Evolutionary conservation across 306 rosid genomes (phyloP).

Genomic region (Lupinus albus): DNA sequence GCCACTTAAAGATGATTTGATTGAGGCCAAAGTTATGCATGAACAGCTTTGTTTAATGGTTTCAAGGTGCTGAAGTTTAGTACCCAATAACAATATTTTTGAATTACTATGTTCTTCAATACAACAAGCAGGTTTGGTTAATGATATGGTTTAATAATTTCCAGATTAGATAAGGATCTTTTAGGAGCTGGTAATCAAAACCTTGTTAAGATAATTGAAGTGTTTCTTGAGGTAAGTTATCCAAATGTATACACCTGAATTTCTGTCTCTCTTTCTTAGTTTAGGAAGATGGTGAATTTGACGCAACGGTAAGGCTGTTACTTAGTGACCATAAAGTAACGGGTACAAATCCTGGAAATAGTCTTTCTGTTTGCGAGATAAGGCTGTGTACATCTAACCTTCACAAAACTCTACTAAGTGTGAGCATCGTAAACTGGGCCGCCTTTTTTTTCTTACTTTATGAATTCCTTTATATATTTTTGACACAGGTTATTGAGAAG

Average conservation of each 20-base stretch:
- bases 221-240: slow-evolving; percentile 47
- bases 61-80: slow-evolving; percentile 41
- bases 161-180: slow-evolving; percentile 49
- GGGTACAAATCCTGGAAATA: too few relatives aligned
- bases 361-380: too few relatives aligned
- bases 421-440: too few relatives aligned
- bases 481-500: slow-evolving; percentile 37
- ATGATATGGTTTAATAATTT: slow-evolving; percentile 25
- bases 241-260: too few relatives aligned
- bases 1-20: slow-evolving; percentile 44
- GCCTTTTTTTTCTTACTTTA: too few relatives aligned
- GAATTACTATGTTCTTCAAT: not conserved
- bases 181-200: slow-evolving; percentile 43
- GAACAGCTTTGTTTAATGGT: slow-evolving; percentile 48
- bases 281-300: too few relatives aligned
- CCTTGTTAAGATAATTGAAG: slow-evolving; percentile 37
- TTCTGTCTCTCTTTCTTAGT: too few relatives aligned
- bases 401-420: too few relatives aligned
- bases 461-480: not conserved
- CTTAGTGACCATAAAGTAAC: too few relatives aligned
- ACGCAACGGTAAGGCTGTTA: too few relatives aligned
- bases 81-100: not conserved
- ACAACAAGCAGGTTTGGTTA: slow-evolving; percentile 17
- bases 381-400: too few relatives aligned
- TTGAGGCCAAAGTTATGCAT: slow-evolving; percentile 53